Evolutionary conservation across 176 grass and related monocot species (phyloP).

Genomic region (Bonia amplexicaulis): DNA sequence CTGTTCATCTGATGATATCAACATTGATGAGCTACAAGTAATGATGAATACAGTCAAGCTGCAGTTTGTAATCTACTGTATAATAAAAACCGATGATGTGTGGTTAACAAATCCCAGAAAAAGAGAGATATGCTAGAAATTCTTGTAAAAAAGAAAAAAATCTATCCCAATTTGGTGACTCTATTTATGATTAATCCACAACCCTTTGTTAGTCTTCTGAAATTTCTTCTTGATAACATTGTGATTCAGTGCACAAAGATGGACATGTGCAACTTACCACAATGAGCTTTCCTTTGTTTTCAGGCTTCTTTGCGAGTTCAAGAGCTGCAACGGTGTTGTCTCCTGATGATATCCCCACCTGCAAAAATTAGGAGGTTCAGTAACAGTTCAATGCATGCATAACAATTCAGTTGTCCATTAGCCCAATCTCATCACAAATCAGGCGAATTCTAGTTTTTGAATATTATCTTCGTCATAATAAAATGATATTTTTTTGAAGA

Average conservation of each 20-base stretch:
- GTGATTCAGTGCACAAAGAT: neutral
- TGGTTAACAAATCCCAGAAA: neutral
- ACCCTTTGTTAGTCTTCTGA: neutral
- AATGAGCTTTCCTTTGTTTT: constrained; percentile 93
- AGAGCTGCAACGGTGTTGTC: constrained; percentile 83
- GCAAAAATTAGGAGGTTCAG: neutral
- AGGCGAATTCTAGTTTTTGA: neutral
- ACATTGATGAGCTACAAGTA: too few relatives aligned
- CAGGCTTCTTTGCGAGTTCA: constrained; percentile 67
- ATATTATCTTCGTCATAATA: neutral
- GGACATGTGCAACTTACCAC: constrained; percentile 45
- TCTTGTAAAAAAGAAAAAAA: too few relatives aligned
- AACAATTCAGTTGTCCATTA: neutral
- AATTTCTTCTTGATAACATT: neutral
- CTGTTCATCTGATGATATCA: neutral
- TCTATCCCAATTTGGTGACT: too few relatives aligned
- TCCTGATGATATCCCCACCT: constrained; percentile 91
- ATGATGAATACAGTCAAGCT: too few relatives aligned
- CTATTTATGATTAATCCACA: too few relatives aligned
- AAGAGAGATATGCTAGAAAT: too few relatives aligned
- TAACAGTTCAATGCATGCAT: neutral
- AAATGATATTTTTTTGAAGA: neutral
- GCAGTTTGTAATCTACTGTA: too few relatives aligned
- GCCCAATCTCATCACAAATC: neutral
- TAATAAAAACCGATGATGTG: neutral